Evolutionary conservation across 2,329 filamentous ascomycete species (phyloP), one percentile per base, ranked within the genome.

Genomic region (Calonectria hawksworthii): DNA sequence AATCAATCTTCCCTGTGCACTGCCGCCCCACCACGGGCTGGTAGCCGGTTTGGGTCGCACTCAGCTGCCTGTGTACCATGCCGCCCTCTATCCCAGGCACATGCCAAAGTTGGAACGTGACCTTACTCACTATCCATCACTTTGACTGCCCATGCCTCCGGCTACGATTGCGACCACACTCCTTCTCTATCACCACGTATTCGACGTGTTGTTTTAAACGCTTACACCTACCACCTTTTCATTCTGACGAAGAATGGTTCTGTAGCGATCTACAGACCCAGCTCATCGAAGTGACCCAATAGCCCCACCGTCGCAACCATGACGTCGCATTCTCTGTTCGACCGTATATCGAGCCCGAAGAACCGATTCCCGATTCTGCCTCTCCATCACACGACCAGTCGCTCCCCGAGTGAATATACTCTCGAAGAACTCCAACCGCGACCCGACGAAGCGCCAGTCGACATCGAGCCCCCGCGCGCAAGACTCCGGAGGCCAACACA

Each of bases 361-460:
- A 77, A 77, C 21, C 76, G 76, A 64, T 75, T 80, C 2, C 80
- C 82, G 7, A 75, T 80, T 11, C 77, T 83, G 10, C 81, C 83
- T 11, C 66, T 83, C 9, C 81, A 82, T 41, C 78, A 75, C 34
- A 74, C 80, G 34, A 74, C 76, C 36, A 61, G 75, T 28, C 80
- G 78, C 38, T 77, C 80, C 14, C 77, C 81, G 14, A 83, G 79
- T 75, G 85, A 86, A 65, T 86, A 86, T 75, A 80, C 84, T 54
- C 81, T 87, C n/a, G 82, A 86, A 38, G 81, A 85, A 50, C 83
- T 87, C 11, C 82, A 85, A n/a, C 85, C 86, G 14, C 81, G 80
- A 47, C 83, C 83, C 8, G 81, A 85, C 47, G 81, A 83, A n/a
- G 73, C 75, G 47, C 72, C 78, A 21, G 66, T 76, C 32, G 77